Percentiles rank a stretch among this genome's conserved stretches.
phyloP scores from a whole-genome alignment of 1,284 basidiomycete genomes.

The Pseudozyma sp. region DNA sequence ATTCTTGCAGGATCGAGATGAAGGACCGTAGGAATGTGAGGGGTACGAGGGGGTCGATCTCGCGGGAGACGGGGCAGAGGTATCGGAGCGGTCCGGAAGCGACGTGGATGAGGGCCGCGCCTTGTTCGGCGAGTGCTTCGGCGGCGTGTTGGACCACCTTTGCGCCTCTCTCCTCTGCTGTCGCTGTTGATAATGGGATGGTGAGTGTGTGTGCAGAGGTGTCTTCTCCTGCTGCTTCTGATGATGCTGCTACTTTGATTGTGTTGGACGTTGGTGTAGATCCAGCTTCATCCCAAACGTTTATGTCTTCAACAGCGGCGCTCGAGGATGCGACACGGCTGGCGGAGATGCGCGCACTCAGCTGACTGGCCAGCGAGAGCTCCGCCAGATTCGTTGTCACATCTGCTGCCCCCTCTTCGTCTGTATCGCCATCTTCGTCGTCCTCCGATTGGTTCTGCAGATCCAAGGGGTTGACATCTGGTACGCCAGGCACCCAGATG shows the following conservation, averaged over 20 bases:
- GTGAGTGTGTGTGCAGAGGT: background rate
- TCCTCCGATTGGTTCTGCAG: constrained; percentile 28
- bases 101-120: constrained; percentile 80
- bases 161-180: constrained; percentile 14
- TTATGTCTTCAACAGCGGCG: constrained; percentile 25
- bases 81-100: constrained; percentile 79
- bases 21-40: constrained; percentile 89
- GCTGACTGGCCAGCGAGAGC: constrained; percentile 43
- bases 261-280: constrained; percentile 2
- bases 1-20: constrained; percentile 72
- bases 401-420: constrained; percentile 26
- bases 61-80: constrained; percentile 82
- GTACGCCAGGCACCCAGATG: constrained; percentile 56
- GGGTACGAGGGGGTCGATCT: constrained; percentile 88
- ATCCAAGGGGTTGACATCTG: constrained; percentile 35
- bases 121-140: constrained; percentile 57
- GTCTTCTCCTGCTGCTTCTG: background rate
- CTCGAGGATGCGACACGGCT: constrained; percentile 11
- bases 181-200: background rate
- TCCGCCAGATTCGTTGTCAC: constrained; percentile 28
- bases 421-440: constrained; percentile 25
- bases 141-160: constrained; percentile 33
- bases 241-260: background rate
- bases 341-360: constrained; percentile 36
- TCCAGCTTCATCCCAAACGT: constrained; percentile 46